Conservation (phyloP, 192 early-diverging fungal genomes). For the Backusella luteola region DNA sequence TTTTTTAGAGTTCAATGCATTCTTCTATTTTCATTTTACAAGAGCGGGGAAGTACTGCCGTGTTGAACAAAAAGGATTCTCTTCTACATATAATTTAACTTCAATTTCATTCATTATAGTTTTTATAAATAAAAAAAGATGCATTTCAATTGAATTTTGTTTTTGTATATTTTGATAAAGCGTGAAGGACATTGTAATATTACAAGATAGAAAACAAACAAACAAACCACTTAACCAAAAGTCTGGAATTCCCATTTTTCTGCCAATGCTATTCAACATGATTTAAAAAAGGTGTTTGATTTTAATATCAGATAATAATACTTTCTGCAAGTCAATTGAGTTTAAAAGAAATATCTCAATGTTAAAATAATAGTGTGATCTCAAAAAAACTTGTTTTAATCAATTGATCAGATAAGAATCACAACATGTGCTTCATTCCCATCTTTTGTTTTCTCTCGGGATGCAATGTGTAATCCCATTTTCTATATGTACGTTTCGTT, state of each 20-base stretch:
- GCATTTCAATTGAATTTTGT: background rate
- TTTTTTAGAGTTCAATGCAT: background rate
- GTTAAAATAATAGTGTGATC: background rate
- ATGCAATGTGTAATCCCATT: background rate
- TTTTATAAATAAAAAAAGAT: background rate
- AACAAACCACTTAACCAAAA: background rate
- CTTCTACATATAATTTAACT: background rate
- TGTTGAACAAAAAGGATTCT: background rate
- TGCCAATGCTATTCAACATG: background rate
- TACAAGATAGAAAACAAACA: background rate
- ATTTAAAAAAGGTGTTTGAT: background rate
- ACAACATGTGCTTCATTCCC: background rate
- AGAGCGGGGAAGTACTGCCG: background rate
- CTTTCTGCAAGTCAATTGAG: background rate
- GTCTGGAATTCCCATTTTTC: background rate
- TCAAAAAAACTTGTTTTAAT: background rate
- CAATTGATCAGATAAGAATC: background rate
- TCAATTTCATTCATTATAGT: background rate
- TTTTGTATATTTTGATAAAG: background rate
- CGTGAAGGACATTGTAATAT: no score
- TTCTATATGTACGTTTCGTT: background rate
- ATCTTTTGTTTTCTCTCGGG: background rate
- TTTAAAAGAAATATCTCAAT: background rate
- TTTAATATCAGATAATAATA: background rate
- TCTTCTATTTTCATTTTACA: background rate